Percentiles rank a stretch among this genome's conserved stretches.
Conservation (phyloP, 2,329 filamentous ascomycete genomes). For the Pseudogymnoascus sp. region DNA sequence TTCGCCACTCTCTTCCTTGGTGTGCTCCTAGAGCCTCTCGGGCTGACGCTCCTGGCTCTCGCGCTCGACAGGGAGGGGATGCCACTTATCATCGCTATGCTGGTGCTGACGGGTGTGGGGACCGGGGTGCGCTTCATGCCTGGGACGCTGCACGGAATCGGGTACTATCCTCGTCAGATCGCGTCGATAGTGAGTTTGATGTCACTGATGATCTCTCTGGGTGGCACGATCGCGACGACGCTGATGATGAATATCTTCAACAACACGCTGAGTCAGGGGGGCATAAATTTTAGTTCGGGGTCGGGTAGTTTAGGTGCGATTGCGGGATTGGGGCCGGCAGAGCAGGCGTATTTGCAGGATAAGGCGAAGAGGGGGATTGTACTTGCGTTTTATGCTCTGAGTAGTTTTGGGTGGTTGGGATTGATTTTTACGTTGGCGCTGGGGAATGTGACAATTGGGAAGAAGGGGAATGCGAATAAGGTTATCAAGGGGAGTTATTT, state of each 20-base stretch:
- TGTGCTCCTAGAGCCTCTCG: constrained; percentile 47
- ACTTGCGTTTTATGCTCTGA: constrained; percentile 55
- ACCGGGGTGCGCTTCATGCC: constrained; percentile 60
- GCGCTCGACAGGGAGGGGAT: constrained; percentile 43
- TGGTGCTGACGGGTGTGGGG: constrained; percentile 55
- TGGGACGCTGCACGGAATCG: constrained; percentile 49
- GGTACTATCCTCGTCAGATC: constrained; percentile 50
- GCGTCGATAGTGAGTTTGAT: constrained; percentile 52
- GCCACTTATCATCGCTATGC: constrained; percentile 54
- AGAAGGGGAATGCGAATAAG: constrained; percentile 20
- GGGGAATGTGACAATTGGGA: constrained; percentile 45
- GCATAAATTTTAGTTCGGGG: constrained; percentile 26
- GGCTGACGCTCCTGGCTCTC: constrained; percentile 49
- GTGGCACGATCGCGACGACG: constrained; percentile 56
- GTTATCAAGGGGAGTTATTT: background rate
- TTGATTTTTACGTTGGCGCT: constrained; percentile 36
- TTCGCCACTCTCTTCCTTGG: constrained; percentile 51
- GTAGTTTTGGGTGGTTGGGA: constrained; percentile 48
- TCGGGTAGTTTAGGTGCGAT: constrained; percentile 31
- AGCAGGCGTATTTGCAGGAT: constrained; percentile 33
- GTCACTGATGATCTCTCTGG: constrained; percentile 51
- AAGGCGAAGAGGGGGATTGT: constrained; percentile 50
- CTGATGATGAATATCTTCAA: constrained; percentile 65
- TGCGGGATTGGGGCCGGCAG: constrained; percentile 25
- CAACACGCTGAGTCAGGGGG: constrained; percentile 33